Base-by-base conservation (phyloP, 2,329 filamentous ascomycete genomes). In the Calonectria pseudoreteaudii region DNA sequence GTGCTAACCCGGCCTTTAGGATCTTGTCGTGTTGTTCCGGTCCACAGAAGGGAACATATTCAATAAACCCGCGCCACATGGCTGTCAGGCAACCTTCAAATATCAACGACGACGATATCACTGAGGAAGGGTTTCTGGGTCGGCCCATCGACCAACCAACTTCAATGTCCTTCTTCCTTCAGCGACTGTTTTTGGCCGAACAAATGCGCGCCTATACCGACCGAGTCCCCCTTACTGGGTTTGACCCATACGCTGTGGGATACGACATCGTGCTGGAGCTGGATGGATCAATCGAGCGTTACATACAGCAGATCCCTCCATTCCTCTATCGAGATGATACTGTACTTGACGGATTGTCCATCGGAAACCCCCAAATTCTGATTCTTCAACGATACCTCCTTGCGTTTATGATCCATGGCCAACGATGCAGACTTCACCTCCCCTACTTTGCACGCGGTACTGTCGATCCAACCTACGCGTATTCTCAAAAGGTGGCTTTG, bases 51-150 rank as follows among this genome's bases (percentile, higher is more conserved):
- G 79, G 82, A 1, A 83, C 83, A 7, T 86, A 85, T 31, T 78
- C 80, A 1, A 77, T 87, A 16, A 82, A 86, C 20, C 83, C 84
- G 26, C 79, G 75, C 8, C 85, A 87, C n/a, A 86, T 86, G 81
- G 78, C 79, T 11, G 83, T 87, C 3, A 82, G 81, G 3, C 83
- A 83, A 49, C 85, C 86, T 6, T 80, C 82, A 1, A 85, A 87
- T 56, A 77, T 84, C 13, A 82, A 86, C 53, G 85, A 86, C 44
- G 80, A 81, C 52, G 86, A 86, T 47, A 77, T 86, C 13, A 74
- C 81, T 11, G 79, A 83, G 5, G 78, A 77, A 2, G 68, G 78
- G 6, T 80, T 79, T 4, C 28, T 84, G 7, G 78, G 79, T 3
- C 81, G 80, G 18, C 82, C 85, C 0, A 62, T 78, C 1, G 77